phyloP scores from a whole-genome alignment of 164 flowering plant genomes.

The Tetracentron sinense region DNA sequence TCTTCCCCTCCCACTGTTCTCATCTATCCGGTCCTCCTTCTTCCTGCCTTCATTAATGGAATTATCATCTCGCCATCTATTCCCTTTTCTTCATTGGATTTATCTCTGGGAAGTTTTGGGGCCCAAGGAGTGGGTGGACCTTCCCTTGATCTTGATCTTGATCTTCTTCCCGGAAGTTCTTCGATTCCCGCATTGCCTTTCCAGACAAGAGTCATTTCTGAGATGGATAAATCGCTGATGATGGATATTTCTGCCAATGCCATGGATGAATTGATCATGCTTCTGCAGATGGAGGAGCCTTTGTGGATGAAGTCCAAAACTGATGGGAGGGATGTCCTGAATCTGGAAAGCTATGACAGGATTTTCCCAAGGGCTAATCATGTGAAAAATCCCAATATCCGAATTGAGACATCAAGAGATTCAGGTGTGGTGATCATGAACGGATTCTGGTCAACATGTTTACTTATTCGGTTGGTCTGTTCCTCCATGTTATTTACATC shows the following conservation, averaged over 20 bases:
- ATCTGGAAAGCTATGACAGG: constrained; percentile 39
- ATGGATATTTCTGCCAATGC: constrained; percentile 47
- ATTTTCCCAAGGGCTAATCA: constrained; percentile 35
- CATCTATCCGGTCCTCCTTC: no score
- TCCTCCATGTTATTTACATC: neutral
- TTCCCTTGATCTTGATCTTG: constrained; percentile 54
- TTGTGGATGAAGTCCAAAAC: constrained; percentile 42
- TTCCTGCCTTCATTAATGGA: no score
- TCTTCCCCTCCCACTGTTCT: no score
- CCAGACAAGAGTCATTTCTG: constrained; percentile 31
- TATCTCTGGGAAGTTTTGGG: constrained; percentile 35
- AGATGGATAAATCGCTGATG: constrained; percentile 52
- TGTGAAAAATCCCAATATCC: constrained; percentile 33
- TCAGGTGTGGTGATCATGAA: constrained; percentile 51
- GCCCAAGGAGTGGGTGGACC: constrained; percentile 31
- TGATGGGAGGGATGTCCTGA: constrained; percentile 37
- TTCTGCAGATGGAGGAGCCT: constrained; percentile 42
- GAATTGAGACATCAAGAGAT: constrained; percentile 47
- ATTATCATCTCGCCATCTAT: no score
- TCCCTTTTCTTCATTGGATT: constrained; percentile 47
- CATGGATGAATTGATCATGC: constrained; percentile 48
- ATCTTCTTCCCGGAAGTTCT: constrained; percentile 35
- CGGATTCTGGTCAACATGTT: constrained; percentile 44
- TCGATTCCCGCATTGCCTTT: constrained; percentile 23
- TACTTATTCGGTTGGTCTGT: constrained; percentile 40